Evolutionary conservation across 495 filamentous ascomycete genomes (phyloP), one percentile per base, ranked within the genome.

Genomic region (Ramalina intermedia): DNA sequence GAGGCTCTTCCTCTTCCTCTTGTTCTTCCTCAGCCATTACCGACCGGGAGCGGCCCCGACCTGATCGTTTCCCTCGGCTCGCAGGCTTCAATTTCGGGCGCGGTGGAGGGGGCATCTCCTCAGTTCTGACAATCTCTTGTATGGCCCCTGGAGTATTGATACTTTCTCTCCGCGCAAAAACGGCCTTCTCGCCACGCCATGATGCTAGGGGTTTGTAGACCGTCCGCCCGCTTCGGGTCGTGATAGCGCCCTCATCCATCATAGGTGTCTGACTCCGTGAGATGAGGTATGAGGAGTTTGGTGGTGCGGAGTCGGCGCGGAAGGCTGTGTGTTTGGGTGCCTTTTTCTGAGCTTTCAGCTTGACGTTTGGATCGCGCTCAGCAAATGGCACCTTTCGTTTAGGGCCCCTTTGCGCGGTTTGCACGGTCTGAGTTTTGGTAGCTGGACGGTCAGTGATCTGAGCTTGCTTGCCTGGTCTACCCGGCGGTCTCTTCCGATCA

Each of bases 151-250:
- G 57, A 13, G 50, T 78, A 78, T 43, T 72, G 58, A 52, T 65
- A 66, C 50, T 81, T 71, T 7, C 70, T 55, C 11, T 26, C 20
- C 46, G 38, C 20, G 40, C 49, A 36, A 80, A 87, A 2, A 87
- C 72, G 47, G 82, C 72, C 21, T 75, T 75, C 58, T 96, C 91
- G 48, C 86, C 85, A 46, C 77, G 79, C 91, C 91, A 96, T 60
- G 71, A 90, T 36, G 81, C 77, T n/a, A 96, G 63, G 6, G 91
- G 91, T 51, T 82, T 77, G 48, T 88, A 74, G 13, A 71, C 71
- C 4, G 69, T 64, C 41, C 81, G 66, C 9, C 74, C 78, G 21
- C 69, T 78, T 41, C 78, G 74, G 24, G 73, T 73, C 39, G 69
- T 66, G 2, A 67, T 69, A 6, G 71, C 60, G 41, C 63, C 68